Percentiles rank a stretch among this genome's conserved stretches.
Evolutionary conservation across 1,284 basidiomycete species (phyloP).

Genomic region (Nidula niveotomentosa): DNA sequence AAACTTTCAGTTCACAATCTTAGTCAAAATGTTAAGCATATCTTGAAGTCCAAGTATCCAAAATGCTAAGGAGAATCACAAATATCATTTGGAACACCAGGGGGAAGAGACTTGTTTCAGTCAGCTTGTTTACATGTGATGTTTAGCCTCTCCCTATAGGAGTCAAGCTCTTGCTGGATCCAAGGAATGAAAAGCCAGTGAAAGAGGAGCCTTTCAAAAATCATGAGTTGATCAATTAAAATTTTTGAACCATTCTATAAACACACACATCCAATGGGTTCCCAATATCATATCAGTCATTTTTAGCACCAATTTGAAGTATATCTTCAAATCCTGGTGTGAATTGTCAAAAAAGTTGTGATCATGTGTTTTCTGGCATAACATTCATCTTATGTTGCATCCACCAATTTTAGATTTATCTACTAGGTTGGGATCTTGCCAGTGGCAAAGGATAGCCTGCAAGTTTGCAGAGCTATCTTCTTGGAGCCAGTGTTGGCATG

Average conservation of each 20-base stretch:
- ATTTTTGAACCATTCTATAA: background rate
- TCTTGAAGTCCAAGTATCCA: constrained; percentile 23
- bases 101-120: constrained; percentile 29
- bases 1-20: background rate
- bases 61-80: constrained; percentile 10
- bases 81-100: constrained; percentile 29
- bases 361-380: constrained; percentile 34
- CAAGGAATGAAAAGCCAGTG: constrained; percentile 35
- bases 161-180: constrained; percentile 33
- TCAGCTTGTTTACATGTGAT: constrained; percentile 17
- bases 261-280: constrained; percentile 26
- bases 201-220: constrained; percentile 19
- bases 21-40: constrained; percentile 5
- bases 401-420: constrained; percentile 32
- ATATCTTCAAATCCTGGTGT: constrained; percentile 32
- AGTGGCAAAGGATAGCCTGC: constrained; percentile 30
- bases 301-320: constrained; percentile 25
- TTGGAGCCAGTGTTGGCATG: constrained; percentile 34
- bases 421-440: constrained; percentile 26
- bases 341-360: constrained; percentile 19
- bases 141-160: constrained; percentile 19
- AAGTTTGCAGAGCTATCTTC: constrained; percentile 35
- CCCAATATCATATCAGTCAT: constrained; percentile 27
- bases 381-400: constrained; percentile 30
- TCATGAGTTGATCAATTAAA: background rate